Percentiles rank a stretch among this genome's conserved stretches.
Conservation (phyloP, 202 grass and related monocot species). For the Bolboschoenoplectus hybrid region DNA sequence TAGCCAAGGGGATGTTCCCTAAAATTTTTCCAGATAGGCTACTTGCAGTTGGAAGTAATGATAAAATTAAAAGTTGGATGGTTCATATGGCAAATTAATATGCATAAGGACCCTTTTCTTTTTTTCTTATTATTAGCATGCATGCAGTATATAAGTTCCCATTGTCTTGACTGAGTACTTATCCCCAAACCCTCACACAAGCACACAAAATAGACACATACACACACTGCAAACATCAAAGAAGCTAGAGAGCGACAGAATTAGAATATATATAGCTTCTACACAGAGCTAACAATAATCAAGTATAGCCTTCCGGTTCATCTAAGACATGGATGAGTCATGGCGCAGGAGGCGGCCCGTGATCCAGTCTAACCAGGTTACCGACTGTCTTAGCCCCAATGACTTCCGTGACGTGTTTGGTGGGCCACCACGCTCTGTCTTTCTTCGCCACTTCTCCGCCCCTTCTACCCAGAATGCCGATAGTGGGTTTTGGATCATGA, state of each 20-base stretch:
- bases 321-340: conserved; percentile 65
- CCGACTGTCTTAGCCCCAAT: conserved; percentile 48
- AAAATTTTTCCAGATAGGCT: background rate
- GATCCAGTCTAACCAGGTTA: conserved; percentile 34
- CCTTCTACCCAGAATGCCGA: conserved; percentile 9
- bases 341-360: conserved; percentile 56
- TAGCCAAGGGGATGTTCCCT: background rate
- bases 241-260: background rate
- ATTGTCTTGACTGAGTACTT: background rate
- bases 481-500: background rate
- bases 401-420: conserved; percentile 93
- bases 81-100: background rate
- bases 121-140: background rate
- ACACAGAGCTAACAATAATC: background rate
- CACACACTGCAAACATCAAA: background rate
- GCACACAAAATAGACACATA: background rate
- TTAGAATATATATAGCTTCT: background rate
- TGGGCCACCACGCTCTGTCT: conserved; percentile 81
- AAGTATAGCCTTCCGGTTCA: background rate
- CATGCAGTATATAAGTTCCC: background rate
- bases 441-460: conserved; percentile 70
- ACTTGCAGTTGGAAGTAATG: background rate
- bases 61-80: background rate
- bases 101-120: background rate
- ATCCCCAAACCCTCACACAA: background rate